Conservation (phyloP, 1,284 basidiomycete genomes). For the Mycena sp. region DNA sequence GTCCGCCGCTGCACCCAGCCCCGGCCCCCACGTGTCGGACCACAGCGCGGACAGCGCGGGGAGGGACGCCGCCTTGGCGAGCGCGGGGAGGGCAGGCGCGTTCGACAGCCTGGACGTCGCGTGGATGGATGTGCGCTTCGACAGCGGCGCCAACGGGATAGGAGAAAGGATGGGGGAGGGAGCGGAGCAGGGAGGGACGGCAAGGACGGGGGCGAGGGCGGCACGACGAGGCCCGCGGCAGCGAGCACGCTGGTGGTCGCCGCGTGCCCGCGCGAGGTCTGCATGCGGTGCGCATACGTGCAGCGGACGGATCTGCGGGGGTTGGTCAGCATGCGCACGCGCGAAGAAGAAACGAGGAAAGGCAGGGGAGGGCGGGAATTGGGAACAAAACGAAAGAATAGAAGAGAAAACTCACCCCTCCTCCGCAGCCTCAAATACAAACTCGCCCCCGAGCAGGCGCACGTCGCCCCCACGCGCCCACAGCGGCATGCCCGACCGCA, state of each 20-base stretch:
- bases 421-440: slow-evolving; percentile 71
- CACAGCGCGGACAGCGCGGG: too few species aligned
- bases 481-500: slow-evolving; percentile 78
- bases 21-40: too few species aligned
- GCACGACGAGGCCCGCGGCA: slow-evolving; percentile 58
- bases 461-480: slow-evolving; percentile 84
- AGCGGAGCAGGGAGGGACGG: too few species aligned
- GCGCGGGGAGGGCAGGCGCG: too few species aligned
- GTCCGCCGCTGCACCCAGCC: too few species aligned
- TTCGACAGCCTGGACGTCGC: too few species aligned
- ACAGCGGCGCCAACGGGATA: too few species aligned
- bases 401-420: background rate
- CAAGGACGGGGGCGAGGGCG: background rate
- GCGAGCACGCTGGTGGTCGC: slow-evolving; percentile 73
- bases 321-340: slow-evolving; percentile 41
- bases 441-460: slow-evolving; percentile 88
- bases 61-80: too few species aligned
- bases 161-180: too few species aligned
- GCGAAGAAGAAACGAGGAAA: slow-evolving; percentile 29
- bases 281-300: slow-evolving; percentile 79
- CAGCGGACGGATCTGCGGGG: too few species aligned
- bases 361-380: too few species aligned
- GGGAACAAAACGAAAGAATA: background rate
- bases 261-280: slow-evolving; percentile 72
- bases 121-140: too few species aligned